Evolutionary conservation across 441 rosid genomes (phyloP), one percentile per base, ranked within the genome.

Genomic region (Metrosideros polymorpha): DNA sequence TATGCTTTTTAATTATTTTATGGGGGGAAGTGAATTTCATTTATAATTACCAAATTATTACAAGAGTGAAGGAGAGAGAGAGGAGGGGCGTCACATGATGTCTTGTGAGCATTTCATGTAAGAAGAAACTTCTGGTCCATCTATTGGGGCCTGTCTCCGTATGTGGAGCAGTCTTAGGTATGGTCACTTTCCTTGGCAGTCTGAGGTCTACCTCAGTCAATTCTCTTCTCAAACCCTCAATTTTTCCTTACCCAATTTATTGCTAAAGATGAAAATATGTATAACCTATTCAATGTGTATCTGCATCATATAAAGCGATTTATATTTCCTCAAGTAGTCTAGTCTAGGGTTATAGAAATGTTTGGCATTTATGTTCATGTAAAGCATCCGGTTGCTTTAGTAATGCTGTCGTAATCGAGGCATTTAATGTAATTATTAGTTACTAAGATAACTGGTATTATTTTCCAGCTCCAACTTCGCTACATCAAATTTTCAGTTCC

Each of bases 161-260:
- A 59, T 90, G 93, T 88, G 89, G 82, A 83, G 43, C 84, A 84
- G 84, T 86, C 82, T 39, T 24, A 92, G 89, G 91, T 55, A 76
- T 89, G 86, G 92, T 89, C 91, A 85, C 86, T 89, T 89, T 89
- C 82, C 27, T 9, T 82, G 45, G 85, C 91, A 82, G 91, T 86
- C 88, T 56, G 57, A 56, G 30, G 43, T 87, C 32, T 85, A 43
- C 42, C 79, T 39, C 47, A 59, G 89, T 90, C 90, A 49, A 87
- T 87, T 85, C 90, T 86, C 91, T 83, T 86, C 83, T 85, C 89
- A 75, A 87, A 87, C 91, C 82, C 54, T 43, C 15, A 32, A 15
- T 42, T 13, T 82, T 82, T 82, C 30, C 25, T n/a, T 27, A 32
- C 24, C 39, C 13, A 42, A 42, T 82, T 82, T n/a, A 27, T n/a